Percentiles rank a stretch among this genome's conserved stretches.
These are phyloP conservation scores for Aspergillus bombycis DNA, from an alignment of 2,329 filamentous ascomycete genomes.

Conservation along the genomic window DNA sequence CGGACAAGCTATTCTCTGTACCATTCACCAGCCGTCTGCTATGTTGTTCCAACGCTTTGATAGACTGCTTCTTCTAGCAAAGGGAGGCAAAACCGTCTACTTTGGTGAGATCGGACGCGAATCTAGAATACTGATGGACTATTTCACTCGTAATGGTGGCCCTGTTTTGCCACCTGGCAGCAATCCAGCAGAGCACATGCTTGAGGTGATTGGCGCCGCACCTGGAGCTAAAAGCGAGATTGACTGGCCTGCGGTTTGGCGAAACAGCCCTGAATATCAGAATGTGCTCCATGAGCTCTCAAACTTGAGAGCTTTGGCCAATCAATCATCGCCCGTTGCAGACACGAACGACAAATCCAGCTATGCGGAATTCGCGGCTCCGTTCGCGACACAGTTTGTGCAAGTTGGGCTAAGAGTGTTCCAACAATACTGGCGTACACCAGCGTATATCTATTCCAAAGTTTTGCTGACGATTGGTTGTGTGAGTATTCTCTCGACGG, in stretches of 20 bases:
- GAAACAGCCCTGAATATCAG: conserved; percentile 56
- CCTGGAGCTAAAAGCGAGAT: conserved; percentile 61
- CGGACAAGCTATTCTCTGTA: conserved; percentile 87
- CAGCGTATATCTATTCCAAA: conserved; percentile 84
- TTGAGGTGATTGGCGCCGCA: conserved; percentile 57
- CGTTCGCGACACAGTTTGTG: conserved; percentile 66
- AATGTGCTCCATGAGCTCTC: conserved; percentile 51
- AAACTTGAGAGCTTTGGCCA: conserved; percentile 46
- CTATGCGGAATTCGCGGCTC: conserved; percentile 76
- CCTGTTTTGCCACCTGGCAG: conserved; percentile 59
- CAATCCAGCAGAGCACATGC: conserved; percentile 74
- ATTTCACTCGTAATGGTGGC: conserved; percentile 64
- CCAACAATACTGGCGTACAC: conserved; percentile 86
- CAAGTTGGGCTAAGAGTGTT: conserved; percentile 73
- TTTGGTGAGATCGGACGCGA: conserved; percentile 65
- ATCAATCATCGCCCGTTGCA: conserved; percentile 38
- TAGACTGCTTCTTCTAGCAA: conserved; percentile 61
- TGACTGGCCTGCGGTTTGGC: conserved; percentile 58
- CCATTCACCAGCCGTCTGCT: conserved; percentile 88
- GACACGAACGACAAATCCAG: conserved; percentile 40
- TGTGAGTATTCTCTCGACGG: conserved; percentile 22
- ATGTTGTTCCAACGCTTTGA: conserved; percentile 86
- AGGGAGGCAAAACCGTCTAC: conserved; percentile 66
- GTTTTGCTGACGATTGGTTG: conserved; percentile 63
- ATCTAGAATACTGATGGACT: conserved; percentile 57